Base-by-base conservation (phyloP, 2,329 filamentous ascomycete species). In the Drechslerella coelobrocha region DNA sequence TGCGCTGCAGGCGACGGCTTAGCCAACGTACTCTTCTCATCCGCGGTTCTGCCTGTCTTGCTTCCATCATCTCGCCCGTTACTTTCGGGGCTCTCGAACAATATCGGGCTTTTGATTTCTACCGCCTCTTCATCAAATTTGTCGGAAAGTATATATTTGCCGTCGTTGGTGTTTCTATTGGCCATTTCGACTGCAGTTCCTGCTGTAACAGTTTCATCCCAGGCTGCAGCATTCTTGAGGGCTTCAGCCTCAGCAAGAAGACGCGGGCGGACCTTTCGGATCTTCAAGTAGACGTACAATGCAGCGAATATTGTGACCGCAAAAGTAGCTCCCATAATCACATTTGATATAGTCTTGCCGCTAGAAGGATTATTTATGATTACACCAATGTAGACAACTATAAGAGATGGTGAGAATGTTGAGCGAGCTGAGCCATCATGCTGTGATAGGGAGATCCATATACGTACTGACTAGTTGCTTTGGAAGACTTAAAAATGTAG, bases 371-470 rank as follows among this genome's bases (percentile, higher is more conserved):
- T 52, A 31, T 72, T 66, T 43, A 72, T 61, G 4, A 81, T 77
- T 10, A 80, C 78, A 41, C 80, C 80, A 4, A 81, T 74, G 66
- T 81, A 81, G 34, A 81, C 79, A 52, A 81, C 76, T 61, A 52
- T 26, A 39, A 39, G 10, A 27, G 17, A 17, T 9, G 45, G 19
- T 24, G 10, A 19, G 31, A 21, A 10, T 27, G 17, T 12, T 9
- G 12, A 47, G 5, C 5, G 2, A 24, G 27, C 50, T 19, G 5
- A 23, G 3, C 5, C 9, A 9, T 21, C 19, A 45, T 19, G 10
- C 17, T 29, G 4, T 5, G 6, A 21, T n/a, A 27, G 48, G 21
- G 6, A 31, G 6, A 19, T 6, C 6, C 17, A 52, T 5, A 6
- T 19, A 45, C 41, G 10, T 63, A 63, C 60, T 34, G 43, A 81